Evolutionary conservation across 139 green algal species (phyloP), one percentile per base, ranked within the genome.

Genomic region (Trebouxia sp.): DNA sequence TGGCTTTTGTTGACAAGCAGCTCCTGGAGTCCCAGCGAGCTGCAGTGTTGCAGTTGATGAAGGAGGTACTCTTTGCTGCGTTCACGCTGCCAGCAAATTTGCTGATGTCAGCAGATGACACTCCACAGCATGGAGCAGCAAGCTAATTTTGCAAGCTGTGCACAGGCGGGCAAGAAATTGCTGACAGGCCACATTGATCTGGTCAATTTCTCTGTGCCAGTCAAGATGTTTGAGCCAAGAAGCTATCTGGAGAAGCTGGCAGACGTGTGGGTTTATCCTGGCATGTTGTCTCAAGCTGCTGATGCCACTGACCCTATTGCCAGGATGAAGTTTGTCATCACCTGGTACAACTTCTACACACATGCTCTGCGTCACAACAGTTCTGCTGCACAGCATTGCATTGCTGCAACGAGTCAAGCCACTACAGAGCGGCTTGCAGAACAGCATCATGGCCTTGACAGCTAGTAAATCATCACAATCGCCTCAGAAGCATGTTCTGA

Each of bases 171-270:
- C 24, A 88, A 86, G 55, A 87, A 90, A 30, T 70, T 96, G 41
- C 80, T 94, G 5, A 86, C 77, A 37, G 93, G 93, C 58, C 92
- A 92, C 80, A 84, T 97, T 65, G 94, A 97, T 83, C 86, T 97
- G 35, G 88, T 97, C 42, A 95, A 92, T 76, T 88, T 92, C 20
- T 90, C 88, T 5, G 89, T 97, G 79, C 93, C 93, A 1, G 93
- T 97, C 35, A 88, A 82, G 51, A 94, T 95, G 80, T 97, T 97
- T 80, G 93, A 97, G 85, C 91, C 93, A 17, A 86, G 93, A 14
- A 91, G 81, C 76, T 97, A 97, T 80, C 86, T 97, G 48, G 83
- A 97, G 62, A 97, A 97, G 84, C 85, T 97, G 45, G 85, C 91
- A 12, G 93, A 97, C 70, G 87, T 92, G 0, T 96, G 92, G 90